Conservation (phyloP, 768 basidiomycete species). For the Russula brevipes region DNA sequence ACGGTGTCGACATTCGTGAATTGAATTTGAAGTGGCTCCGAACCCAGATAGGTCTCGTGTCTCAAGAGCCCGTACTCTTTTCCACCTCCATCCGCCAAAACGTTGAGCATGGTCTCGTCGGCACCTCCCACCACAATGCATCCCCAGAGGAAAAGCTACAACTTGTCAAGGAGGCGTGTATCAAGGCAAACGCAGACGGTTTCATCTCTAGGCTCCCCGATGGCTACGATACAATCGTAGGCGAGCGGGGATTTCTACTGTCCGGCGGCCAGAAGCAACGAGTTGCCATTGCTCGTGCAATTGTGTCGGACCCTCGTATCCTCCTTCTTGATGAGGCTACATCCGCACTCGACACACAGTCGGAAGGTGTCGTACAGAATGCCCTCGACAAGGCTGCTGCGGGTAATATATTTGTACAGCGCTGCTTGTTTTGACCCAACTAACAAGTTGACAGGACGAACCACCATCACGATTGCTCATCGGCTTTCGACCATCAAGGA, state of each 20-base stretch:
- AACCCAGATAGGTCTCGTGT: slow-evolving; percentile 47
- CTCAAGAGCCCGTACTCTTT: slow-evolving; percentile 48
- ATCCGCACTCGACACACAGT: slow-evolving; percentile 46
- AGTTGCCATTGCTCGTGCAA: slow-evolving; percentile 49
- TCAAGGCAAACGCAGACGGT: slow-evolving; percentile 49
- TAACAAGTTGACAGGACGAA: slow-evolving; percentile 24
- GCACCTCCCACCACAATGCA: slow-evolving; percentile 39
- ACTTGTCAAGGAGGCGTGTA: slow-evolving; percentile 43
- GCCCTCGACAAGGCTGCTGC: slow-evolving; percentile 47
- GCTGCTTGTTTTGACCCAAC: neutral
- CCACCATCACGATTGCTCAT: slow-evolving; percentile 34
- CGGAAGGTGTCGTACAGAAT: slow-evolving; percentile 49
- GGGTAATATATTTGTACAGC: neutral
- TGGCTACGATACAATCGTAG: slow-evolving; percentile 49
- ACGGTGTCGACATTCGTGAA: slow-evolving; percentile 41
- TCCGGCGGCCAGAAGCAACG: slow-evolving; percentile 51
- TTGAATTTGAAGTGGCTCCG: slow-evolving; percentile 49
- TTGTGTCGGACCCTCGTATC: slow-evolving; percentile 46
- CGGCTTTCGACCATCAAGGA: slow-evolving; percentile 38
- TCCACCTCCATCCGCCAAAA: slow-evolving; percentile 43
- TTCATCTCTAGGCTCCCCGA: slow-evolving; percentile 45
- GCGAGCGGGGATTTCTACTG: slow-evolving; percentile 47
- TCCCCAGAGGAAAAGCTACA: slow-evolving; percentile 40
- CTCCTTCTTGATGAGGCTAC: slow-evolving; percentile 49
- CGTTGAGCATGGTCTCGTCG: slow-evolving; percentile 47